Evolutionary conservation across 1,284 basidiomycete species (phyloP).

Genomic region (Lignosus rhinocerotis): DNA sequence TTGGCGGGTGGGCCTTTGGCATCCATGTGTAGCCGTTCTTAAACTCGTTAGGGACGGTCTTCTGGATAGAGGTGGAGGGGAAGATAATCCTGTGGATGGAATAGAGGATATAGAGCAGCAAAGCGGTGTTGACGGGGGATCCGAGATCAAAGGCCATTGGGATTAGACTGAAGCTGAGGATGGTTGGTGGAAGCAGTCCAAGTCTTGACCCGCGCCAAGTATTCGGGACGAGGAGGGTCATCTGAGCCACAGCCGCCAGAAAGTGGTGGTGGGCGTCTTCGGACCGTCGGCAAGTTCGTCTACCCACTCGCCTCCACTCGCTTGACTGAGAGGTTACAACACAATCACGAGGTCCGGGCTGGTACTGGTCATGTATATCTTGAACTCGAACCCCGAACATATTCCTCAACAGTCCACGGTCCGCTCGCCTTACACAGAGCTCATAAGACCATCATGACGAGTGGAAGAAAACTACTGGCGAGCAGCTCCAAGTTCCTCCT

Average conservation of each 20-base stretch:
- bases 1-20: constrained; percentile 76
- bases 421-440: background rate
- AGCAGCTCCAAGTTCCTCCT: background rate
- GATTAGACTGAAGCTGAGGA: background rate
- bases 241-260: too few species aligned
- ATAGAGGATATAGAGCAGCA: constrained; percentile 79
- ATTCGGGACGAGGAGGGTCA: too few species aligned
- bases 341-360: background rate
- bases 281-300: too few species aligned
- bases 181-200: background rate
- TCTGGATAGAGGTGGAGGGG: constrained; percentile 54
- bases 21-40: constrained; percentile 85
- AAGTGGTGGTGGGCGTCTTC: too few species aligned
- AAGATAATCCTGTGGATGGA: constrained; percentile 73
- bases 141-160: constrained; percentile 49
- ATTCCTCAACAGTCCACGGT: background rate
- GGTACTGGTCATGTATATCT: constrained; percentile 14
- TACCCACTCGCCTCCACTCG: background rate
- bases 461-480: background rate
- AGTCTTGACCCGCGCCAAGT: too few species aligned
- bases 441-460: constrained; percentile 5
- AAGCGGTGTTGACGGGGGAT: constrained; percentile 72
- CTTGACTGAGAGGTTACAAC: too few species aligned
- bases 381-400: background rate
- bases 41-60: constrained; percentile 64